Evolutionary conservation across 2,329 filamentous ascomycete genomes (phyloP), one percentile per base, ranked within the genome.

Genomic region (Diaporthe velutina): DNA sequence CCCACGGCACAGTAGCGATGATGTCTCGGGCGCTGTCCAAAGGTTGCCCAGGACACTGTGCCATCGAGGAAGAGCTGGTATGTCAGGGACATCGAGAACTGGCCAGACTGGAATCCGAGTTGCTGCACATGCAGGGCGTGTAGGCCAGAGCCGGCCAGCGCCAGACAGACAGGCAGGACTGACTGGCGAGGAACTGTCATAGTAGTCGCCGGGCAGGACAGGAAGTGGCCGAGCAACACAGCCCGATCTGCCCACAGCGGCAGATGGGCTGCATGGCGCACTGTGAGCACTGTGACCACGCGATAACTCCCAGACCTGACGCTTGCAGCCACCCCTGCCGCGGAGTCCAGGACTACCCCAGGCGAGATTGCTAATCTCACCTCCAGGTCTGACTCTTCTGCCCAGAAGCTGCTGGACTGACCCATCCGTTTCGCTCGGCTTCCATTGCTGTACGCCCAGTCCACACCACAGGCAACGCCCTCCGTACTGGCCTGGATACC

Each of bases 351-450:
- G 50, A 64, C 70, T 25, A 67, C 42, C 55, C 42, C 61, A 55
- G 70, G 42, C 70, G 74, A 75, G 74, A 75, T 75, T 75, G 74
- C 74, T 75, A 73, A 75, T 75, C 74, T 75, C 74, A 75, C 74
- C 60, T 73, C 48, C 45, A 54, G 64, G 48, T 30, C 73, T 70
- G 70, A 68, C 70, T 73, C 52, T 67, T 50, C 60, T 38, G 33
- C 25, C 67, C 67, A 72, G 72, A 68, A 42, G 67, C 30, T 52
- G 28, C 70, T 72, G 33, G 70, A 64, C 30, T 64, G 70, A 35
- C 33, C 71, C 61, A 52, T 73, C 60, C 60, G 52, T 66, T 73
- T 71, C 67, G 28, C 50, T 66, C 67, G 42, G 68, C 28, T 73
- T 73, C 73, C 50, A 72, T 72, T 72, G 70, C 68, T 71, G 50